Base-by-base conservation (phyloP, 257 asterid species). In the Ballota nigra region DNA sequence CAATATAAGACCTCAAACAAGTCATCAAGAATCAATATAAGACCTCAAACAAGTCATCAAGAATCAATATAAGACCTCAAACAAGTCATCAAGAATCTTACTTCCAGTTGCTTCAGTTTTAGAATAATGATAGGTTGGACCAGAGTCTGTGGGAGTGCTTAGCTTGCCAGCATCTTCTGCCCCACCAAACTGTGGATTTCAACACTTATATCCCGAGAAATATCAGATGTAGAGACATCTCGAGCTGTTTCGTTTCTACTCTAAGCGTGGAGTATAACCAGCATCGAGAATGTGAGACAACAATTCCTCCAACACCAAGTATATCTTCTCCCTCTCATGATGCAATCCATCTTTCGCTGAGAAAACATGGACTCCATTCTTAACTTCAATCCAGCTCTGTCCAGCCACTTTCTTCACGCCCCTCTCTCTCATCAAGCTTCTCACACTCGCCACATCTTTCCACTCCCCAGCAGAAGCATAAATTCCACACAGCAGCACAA, bases 161-260 rank as follows among this genome's bases (percentile, higher is more conserved):
- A 73, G 53, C 33, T 79, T 74, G 53, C 73, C 74, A 60, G 82
- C 71, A 45, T 82, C 90, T 68, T 74, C 83, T 26, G 43, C 74
- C 69, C 69, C 89, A 76, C 69, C 82, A 18, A 73, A 70, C 70
- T 71, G 88, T 38, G 87, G 82, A 67, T 79, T 88, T 87, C 95
- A 61, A 86, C 95, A 78, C 80, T 87, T 28, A 88, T 73, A 86
- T 94, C 93, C 99, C 99, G 89, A 63, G 88, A 83, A 73, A 86
- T 88, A 77, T 81, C 90, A n/a, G 95, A 80, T 47, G 69, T 73
- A 22, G 87, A 59, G 66, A 73, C 83, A 75, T 81, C 87, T 19
- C 29, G 3, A 31, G 34, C 34, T 31, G 34, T 5, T 4, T 31
- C 6, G 15, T 38, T 38, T 13, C 60, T 67, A 71, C 5, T 69